Base-by-base conservation (phyloP, 2,329 filamentous ascomycete species). In the Ophiostoma quercus region DNA sequence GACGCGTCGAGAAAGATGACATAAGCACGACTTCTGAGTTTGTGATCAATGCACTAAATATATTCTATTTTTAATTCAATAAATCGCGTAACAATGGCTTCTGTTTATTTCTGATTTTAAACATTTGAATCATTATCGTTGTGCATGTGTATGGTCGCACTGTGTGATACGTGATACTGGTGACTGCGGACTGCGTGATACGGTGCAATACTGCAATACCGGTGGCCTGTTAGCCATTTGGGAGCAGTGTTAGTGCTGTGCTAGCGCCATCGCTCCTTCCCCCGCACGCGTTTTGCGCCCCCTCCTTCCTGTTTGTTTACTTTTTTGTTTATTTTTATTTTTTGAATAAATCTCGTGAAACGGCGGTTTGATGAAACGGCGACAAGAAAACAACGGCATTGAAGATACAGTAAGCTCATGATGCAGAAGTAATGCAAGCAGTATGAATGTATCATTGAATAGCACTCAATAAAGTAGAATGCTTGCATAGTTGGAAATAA, bases 271-370 rank as follows among this genome's bases (percentile, higher is more conserved):
- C 34, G 9, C 54, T 29, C 54, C 25, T 32, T n/a, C 34, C 65
- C 65, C 65, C 65, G 39, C 63, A 41, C 65, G 65, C 65, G 39
- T 66, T 66, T 66, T 29, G 65, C 65, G 37, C 60, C 57, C 34
- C 62, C 19, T 25, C 62, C 8, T 65, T 32, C 39, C n/a, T 22
- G 65, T 66, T 66, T 66, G 65, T 66, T 66, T 66, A 43, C 34
- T 66, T 66, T 41, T 39, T 47, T 37, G 29, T 34, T 65, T 37
- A n/a, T 65, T 22, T 11, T 22, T 5, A 60, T 60, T 29, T 11
- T n/a, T 57, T 57, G 19, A 19, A 47, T 47, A 8, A 2, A n/a
- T 37, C 16, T 65, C 60, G 60, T 65, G 60, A 62, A 62, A 62
- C 57, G 57, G 25, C 34, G 34, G 8, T 6, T 34, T 34, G 34